These are phyloP conservation scores for Myriangium duriaei DNA, from an alignment of 2,329 filamentous ascomycete genomes.

Conservation along the genomic window DNA sequence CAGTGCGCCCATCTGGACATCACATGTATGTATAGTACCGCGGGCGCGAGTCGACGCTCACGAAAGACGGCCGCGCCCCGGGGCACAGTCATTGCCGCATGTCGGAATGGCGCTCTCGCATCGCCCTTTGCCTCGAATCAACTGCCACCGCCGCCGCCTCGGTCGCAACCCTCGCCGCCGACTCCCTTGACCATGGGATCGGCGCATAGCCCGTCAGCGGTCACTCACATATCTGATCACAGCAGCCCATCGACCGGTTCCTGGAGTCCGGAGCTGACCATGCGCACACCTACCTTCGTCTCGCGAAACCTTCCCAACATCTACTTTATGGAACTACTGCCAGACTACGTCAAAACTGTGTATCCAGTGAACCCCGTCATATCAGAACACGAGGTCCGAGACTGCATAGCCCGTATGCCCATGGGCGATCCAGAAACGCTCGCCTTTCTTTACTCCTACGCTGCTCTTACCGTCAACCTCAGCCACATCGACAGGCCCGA, in stretches of 20 bases:
- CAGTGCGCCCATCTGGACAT: constrained; percentile 33
- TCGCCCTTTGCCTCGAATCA: too few relatives aligned
- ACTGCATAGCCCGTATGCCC: constrained; percentile 24
- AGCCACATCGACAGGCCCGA: constrained; percentile 20
- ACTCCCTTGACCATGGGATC: neutral
- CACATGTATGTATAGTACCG: constrained; percentile 32
- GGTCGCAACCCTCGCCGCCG: constrained; percentile 1
- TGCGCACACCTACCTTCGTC: constrained; percentile 7
- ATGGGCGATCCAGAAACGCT: constrained; percentile 25
- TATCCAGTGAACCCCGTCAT: constrained; percentile 38
- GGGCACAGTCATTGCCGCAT: constrained; percentile 8
- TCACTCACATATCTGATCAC: neutral
- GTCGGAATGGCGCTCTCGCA: constrained; percentile 3
- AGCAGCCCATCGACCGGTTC: neutral
- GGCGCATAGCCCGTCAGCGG: neutral
- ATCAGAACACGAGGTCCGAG: constrained; percentile 27
- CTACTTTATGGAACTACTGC: constrained; percentile 33
- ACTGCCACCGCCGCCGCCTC: too few relatives aligned
- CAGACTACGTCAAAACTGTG: constrained; percentile 32
- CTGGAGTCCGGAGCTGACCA: neutral
- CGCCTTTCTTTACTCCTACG: constrained; percentile 34
- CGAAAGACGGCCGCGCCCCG: constrained; percentile 8
- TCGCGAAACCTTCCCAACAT: constrained; percentile 14
- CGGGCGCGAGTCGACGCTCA: constrained; percentile 9
- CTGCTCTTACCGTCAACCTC: constrained; percentile 34